Evolutionary conservation across 306 rosid species (phyloP).

Genomic region (cucumber (Cucumis sativus)): DNA sequence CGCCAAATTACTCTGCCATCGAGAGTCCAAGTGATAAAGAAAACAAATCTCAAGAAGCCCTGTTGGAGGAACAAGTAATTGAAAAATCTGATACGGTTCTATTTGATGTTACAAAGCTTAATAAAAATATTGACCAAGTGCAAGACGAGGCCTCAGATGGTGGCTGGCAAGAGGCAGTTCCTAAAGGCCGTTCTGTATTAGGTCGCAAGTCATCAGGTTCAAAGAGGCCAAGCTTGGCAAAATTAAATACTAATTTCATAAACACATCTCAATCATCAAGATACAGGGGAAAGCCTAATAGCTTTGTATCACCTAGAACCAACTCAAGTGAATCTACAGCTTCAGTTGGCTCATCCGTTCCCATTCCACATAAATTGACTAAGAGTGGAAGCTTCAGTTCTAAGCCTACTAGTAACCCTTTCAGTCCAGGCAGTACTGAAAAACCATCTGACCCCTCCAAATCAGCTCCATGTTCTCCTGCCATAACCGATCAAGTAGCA

Average conservation of each 20-base stretch:
- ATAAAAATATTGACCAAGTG: constrained; percentile 26
- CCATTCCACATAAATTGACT: constrained; percentile 35
- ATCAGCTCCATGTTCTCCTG: constrained; percentile 64
- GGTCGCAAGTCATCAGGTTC: constrained; percentile 70
- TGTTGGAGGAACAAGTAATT: constrained; percentile 27
- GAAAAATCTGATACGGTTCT: constrained; percentile 40
- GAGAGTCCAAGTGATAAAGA: constrained; percentile 79
- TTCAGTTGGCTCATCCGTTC: constrained; percentile 34
- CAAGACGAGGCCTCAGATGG: constrained; percentile 62
- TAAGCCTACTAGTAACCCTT: constrained; percentile 37
- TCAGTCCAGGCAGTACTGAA: constrained; percentile 32
- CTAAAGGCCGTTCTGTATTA: constrained; percentile 66
- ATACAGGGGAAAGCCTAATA: constrained; percentile 51
- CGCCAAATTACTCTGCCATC: constrained; percentile 23
- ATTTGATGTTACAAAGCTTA: constrained; percentile 26
- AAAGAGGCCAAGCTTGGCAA: constrained; percentile 81
- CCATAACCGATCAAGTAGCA: constrained; percentile 36
- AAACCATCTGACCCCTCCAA: constrained; percentile 46
- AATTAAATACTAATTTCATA: constrained; percentile 66
- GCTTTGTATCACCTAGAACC: constrained; percentile 41
- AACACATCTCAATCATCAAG: constrained; percentile 57
- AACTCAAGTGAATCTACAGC: constrained; percentile 41
- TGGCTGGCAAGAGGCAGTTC: constrained; percentile 99
- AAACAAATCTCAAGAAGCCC: constrained; percentile 46
- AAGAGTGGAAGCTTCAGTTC: constrained; percentile 85